Evolutionary conservation across 768 basidiomycete species (phyloP).

Genomic region (Boletus tomentosulus): DNA sequence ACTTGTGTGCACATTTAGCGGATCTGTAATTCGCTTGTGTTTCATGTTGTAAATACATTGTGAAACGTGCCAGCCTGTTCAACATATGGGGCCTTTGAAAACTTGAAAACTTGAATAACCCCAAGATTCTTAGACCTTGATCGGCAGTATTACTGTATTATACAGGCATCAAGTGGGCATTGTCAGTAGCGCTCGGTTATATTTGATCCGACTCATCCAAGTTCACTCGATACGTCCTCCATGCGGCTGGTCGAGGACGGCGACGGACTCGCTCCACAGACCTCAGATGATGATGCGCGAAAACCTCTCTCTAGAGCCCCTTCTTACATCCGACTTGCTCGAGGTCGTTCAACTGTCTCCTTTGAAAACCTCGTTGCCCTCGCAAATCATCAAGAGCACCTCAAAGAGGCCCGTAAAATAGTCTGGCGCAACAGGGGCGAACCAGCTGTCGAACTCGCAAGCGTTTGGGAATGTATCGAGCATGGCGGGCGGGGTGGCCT

Average conservation of each 20-base stretch:
- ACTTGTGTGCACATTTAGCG: not conserved
- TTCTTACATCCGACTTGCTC: constrained; percentile 48
- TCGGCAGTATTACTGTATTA: not conserved
- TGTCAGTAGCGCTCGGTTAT: not conserved
- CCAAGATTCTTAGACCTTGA: not conserved
- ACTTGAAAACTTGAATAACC: not conserved
- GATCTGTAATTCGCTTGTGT: not conserved
- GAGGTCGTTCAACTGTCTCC: constrained; percentile 58
- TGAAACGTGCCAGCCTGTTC: not conserved
- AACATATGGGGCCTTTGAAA: too few species aligned
- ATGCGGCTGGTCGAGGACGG: constrained; percentile 7
- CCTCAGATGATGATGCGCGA: not conserved
- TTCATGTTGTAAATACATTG: too few species aligned
- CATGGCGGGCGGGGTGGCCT: constrained; percentile 70
- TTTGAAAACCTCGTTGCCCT: constrained; percentile 83
- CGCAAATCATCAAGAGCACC: constrained; percentile 76
- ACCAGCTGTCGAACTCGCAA: constrained; percentile 62
- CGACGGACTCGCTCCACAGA: constrained; percentile 1
- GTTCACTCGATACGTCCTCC: not conserved
- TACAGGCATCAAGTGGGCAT: too few species aligned
- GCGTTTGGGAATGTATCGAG: constrained; percentile 59
- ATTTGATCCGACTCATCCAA: not conserved
- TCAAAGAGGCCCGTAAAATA: constrained; percentile 71
- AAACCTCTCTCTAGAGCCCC: constrained; percentile 17
- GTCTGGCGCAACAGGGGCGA: constrained; percentile 81